A percentile compares a stretch with the other conserved stretches of the same genome.
phyloP scores from a whole-genome alignment of 169 alveolate species.

The Eimeria brunetti region DNA sequence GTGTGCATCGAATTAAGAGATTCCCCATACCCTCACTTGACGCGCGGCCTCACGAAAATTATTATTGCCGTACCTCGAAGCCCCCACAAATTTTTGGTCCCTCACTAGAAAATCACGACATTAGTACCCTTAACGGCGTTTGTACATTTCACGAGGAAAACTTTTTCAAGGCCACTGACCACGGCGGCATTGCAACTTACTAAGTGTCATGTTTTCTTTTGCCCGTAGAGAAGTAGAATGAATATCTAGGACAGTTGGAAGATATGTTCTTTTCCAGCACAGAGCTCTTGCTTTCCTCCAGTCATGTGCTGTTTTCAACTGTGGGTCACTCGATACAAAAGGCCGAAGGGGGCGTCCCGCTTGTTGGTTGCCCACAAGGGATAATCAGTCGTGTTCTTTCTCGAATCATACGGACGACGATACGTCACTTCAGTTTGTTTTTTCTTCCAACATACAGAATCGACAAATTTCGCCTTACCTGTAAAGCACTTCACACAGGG shows the following conservation, averaged over 20 bases:
- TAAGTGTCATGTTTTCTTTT: not conserved
- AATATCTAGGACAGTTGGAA: not conserved
- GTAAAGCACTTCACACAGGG: not conserved
- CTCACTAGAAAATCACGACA: not conserved
- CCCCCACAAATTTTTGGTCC: not conserved
- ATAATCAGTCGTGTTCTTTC: not conserved
- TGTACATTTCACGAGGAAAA: not conserved
- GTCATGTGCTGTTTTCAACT: not conserved
- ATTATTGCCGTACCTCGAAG: not conserved
- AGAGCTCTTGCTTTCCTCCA: not conserved
- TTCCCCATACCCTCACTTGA: not conserved
- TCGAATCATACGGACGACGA: not conserved
- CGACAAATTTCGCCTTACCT: not conserved
- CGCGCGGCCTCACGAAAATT: not conserved
- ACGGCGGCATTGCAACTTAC: not conserved
- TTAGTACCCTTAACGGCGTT: not conserved
- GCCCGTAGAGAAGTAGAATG: not conserved
- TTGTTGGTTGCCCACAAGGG: not conserved
- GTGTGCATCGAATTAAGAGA: not conserved
- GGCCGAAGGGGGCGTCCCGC: not conserved
- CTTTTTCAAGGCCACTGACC: not conserved
- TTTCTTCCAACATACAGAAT: not conserved
- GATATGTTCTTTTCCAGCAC: not conserved
- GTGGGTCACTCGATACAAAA: not conserved
- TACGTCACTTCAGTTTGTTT: not conserved